Base-by-base conservation (phyloP, 78 protist genomes). In the Dictyostelium citrinum region DNA sequence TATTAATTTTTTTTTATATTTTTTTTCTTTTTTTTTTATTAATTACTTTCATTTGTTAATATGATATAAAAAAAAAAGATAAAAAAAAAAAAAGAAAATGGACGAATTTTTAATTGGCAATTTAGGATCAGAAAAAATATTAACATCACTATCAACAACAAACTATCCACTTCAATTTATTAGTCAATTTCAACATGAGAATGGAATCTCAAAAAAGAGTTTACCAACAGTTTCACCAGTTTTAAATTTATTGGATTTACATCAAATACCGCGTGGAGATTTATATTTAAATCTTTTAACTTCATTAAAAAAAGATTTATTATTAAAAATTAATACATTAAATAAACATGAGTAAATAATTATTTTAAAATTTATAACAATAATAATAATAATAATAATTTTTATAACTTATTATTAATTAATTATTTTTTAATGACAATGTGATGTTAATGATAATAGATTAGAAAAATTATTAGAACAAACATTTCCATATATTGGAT, bases 401-500 rank as follows among this genome's bases (percentile, higher is more conserved):
- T 3, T 5, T 1, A 71, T 6, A 27, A 24, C 10, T 22, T 45
- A 35, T 46, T 35, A 41, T 45, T 43, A 27, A 27, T 24, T 11
- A 3, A 31, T 68, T 51, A 8, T 64, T n/a, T 24, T n/a, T n/a
- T n/a, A n/a, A n/a, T n/a, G n/a, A n/a, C n/a, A n/a, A n/a, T n/a
- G n/a, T n/a, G n/a, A n/a, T n/a, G n/a, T n/a, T n/a, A n/a, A n/a
- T n/a, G 41, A 39, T 29, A n/a, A 41, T 27, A 90, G 95, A 58
- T 61, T 90, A 33, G 95, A 90, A 58, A n/a, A 41, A 61, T 64
- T 90, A 45, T 45, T 90, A 14, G 95, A 90, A 41, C 33, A 74
- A 60, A 81, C 90, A 27, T 90, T 90, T 39, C 90, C 95, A 14
- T 90, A 83, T 82, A 81, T 90, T 29, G 81, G 95, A 10, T 83